phyloP scores from a whole-genome alignment of 2,329 filamentous ascomycete genomes.

The Cercospora brassicicola region DNA sequence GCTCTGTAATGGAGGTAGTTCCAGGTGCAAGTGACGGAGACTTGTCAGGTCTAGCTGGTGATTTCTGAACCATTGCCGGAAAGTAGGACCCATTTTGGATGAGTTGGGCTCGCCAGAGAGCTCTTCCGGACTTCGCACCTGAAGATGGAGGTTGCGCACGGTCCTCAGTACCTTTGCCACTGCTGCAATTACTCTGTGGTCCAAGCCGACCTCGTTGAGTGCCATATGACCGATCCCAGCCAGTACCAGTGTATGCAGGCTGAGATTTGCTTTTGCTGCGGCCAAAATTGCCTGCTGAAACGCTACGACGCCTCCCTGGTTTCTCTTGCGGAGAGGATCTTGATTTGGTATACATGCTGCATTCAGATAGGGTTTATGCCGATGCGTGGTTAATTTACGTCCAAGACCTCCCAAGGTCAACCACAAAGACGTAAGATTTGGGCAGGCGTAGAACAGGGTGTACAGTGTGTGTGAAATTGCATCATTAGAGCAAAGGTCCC shows the following conservation, averaged over 20 bases:
- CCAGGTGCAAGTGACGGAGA: background rate
- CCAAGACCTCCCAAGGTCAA: background rate
- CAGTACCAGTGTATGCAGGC: background rate
- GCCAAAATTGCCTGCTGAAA: background rate
- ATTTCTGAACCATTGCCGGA: background rate
- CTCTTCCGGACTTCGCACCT: background rate
- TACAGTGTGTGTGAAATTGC: background rate
- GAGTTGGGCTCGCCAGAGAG: background rate
- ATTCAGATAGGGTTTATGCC: background rate
- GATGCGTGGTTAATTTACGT: background rate
- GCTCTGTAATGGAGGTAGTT: background rate
- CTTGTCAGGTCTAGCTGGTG: background rate
- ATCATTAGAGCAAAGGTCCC: background rate
- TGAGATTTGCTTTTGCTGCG: background rate
- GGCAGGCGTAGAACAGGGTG: background rate
- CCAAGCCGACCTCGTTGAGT: background rate
- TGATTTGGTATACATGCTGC: background rate
- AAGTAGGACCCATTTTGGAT: background rate
- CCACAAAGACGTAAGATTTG: background rate
- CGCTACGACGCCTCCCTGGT: background rate
- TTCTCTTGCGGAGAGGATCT: background rate
- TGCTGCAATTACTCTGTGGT: background rate
- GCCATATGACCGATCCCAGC: background rate
- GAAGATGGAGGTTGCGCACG: background rate
- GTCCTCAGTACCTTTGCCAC: background rate